These are phyloP conservation scores for Xylariales sp. DNA, from an alignment of 2,329 filamentous ascomycete species.

Conservation along the genomic window DNA sequence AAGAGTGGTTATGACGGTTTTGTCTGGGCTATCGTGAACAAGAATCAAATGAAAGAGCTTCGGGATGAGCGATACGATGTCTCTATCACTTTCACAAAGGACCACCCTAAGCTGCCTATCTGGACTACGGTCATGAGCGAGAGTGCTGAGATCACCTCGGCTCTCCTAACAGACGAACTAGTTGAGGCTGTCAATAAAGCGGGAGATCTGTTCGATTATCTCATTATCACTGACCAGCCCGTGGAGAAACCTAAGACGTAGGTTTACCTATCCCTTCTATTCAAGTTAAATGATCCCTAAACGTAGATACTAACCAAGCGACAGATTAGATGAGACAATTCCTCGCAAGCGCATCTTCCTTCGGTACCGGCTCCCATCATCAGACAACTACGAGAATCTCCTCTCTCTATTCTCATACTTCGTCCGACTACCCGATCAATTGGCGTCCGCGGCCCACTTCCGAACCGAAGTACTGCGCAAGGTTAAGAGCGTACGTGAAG, in stretches of 20 bases:
- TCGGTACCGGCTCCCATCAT: slow-evolving; percentile 75
- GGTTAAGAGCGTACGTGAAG: slow-evolving; percentile 82
- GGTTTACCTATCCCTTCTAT: slow-evolving; percentile 32
- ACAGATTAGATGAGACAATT: slow-evolving; percentile 81
- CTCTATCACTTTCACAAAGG: slow-evolving; percentile 92
- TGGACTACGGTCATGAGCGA: slow-evolving; percentile 98
- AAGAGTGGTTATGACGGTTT: slow-evolving; percentile 87
- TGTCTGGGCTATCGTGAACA: slow-evolving; percentile 95
- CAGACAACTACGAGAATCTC: slow-evolving; percentile 72
- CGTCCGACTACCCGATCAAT: slow-evolving; percentile 83
- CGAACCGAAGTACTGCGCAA: slow-evolving; percentile 90
- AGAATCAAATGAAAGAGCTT: slow-evolving; percentile 89
- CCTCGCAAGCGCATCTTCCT: slow-evolving; percentile 90
- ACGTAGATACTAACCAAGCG: slow-evolving; percentile 27
- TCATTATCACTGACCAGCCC: slow-evolving; percentile 92
- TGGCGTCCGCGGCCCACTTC: slow-evolving; percentile 84
- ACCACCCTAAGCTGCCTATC: slow-evolving; percentile 85
- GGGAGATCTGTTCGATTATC: slow-evolving; percentile 84
- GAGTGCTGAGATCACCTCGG: slow-evolving; percentile 92
- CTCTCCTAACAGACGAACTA: slow-evolving; percentile 87
- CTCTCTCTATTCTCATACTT: slow-evolving; percentile 83
- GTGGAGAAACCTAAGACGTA: slow-evolving; percentile 87
- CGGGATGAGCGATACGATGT: slow-evolving; percentile 95
- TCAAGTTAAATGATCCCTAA: neutral
- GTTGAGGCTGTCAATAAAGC: slow-evolving; percentile 81